Conservation (phyloP, 2,329 filamentous ascomycete species). For the Lasiodiplodia sp. region DNA sequence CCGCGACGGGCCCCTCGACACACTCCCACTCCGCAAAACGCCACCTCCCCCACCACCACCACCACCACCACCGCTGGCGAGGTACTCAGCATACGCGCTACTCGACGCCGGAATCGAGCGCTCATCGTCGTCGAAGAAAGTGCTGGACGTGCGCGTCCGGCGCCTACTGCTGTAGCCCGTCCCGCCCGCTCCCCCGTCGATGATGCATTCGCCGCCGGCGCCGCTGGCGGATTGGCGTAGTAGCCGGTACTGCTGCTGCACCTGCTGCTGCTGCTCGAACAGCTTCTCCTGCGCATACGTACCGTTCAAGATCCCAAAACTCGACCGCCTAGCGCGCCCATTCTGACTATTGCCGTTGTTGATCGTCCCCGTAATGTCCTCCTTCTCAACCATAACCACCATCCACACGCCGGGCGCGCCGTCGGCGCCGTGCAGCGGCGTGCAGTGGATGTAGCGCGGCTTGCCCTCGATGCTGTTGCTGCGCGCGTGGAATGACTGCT, state of each 20-base stretch:
- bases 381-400: slow-evolving; percentile 74
- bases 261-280: slow-evolving; percentile 34
- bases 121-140: background rate
- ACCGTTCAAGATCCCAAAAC: slow-evolving; percentile 8
- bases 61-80: background rate
- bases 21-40: background rate
- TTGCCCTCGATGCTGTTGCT: slow-evolving; percentile 53
- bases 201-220: slow-evolving; percentile 18
- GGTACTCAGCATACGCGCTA: slow-evolving; percentile 4
- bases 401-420: slow-evolving; percentile 76
- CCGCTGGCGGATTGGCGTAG: slow-evolving; percentile 28
- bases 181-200: background rate
- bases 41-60: background rate
- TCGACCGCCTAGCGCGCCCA: slow-evolving; percentile 4
- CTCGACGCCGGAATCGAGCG: background rate
- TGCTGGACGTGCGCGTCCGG: background rate
- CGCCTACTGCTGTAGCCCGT: background rate
- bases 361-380: slow-evolving; percentile 41
- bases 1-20: slow-evolving; percentile 3
- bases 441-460: slow-evolving; percentile 77
- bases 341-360: background rate
- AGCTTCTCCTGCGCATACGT: slow-evolving; percentile 33
- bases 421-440: slow-evolving; percentile 70
- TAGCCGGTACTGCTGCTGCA: slow-evolving; percentile 34
- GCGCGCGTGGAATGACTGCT: slow-evolving; percentile 4